A percentile compares a stretch with the other conserved stretches of the same genome.
These are phyloP conservation scores for Cryptococcus deneoformans DNA, from an alignment of 1,284 basidiomycete genomes.

Conservation along the genomic window DNA sequence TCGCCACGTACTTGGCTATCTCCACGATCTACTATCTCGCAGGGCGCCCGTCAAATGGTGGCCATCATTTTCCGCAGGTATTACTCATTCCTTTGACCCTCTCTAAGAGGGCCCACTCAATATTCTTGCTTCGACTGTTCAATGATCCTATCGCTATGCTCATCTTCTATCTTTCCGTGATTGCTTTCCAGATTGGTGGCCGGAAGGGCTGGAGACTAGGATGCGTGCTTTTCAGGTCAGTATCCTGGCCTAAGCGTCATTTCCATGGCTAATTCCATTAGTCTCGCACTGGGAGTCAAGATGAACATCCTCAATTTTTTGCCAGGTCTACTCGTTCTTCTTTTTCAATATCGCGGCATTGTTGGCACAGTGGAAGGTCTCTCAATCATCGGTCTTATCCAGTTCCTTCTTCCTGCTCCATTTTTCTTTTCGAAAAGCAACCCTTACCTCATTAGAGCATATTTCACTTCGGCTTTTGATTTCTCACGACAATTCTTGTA, in stretches of 20 bases:
- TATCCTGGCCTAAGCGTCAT: constrained; percentile 6
- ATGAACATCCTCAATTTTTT: constrained; percentile 96
- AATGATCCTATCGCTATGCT: constrained; percentile 89
- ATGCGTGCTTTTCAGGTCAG: constrained; percentile 55
- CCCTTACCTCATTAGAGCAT: constrained; percentile 51
- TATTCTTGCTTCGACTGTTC: constrained; percentile 89
- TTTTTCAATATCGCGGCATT: constrained; percentile 71
- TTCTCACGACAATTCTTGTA: constrained; percentile 85
- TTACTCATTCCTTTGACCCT: constrained; percentile 71
- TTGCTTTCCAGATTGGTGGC: constrained; percentile 59
- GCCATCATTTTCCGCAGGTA: constrained; percentile 65
- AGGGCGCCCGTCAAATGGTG: constrained; percentile 11
- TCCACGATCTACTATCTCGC: constrained; percentile 67
- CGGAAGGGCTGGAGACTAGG: constrained; percentile 54
- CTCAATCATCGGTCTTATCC: constrained; percentile 54
- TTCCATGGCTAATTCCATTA: constrained; percentile 42
- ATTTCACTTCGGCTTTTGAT: constrained; percentile 78
- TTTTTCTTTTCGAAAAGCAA: constrained; percentile 59
- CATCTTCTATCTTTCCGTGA: constrained; percentile 50
- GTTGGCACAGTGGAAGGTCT: constrained; percentile 58
- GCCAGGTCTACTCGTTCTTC: constrained; percentile 76
- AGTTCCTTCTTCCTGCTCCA: constrained; percentile 62
- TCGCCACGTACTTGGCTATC: constrained; percentile 62
- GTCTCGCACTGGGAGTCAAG: constrained; percentile 85
- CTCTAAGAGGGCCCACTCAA: constrained; percentile 91